Evolutionary conservation across 495 filamentous ascomycete species (phyloP).

Genomic region (Oidiodendron maius): DNA sequence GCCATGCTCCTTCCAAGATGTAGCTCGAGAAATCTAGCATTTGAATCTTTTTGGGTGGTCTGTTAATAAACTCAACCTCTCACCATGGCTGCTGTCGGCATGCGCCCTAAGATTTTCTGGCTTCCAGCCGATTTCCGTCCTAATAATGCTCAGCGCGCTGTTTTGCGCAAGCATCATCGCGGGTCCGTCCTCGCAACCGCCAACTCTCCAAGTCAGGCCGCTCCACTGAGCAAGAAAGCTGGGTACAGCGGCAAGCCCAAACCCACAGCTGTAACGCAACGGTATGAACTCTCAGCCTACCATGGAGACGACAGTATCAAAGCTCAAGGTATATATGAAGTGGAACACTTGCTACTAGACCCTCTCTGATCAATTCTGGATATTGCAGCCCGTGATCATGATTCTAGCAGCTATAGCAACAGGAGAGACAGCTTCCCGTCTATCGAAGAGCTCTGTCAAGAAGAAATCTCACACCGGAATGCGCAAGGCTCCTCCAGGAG

Average conservation of each 20-base stretch:
- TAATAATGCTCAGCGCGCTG: neutral
- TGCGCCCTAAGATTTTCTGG: neutral
- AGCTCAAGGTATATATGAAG: neutral
- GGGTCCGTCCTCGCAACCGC: neutral
- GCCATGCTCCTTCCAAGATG: neutral
- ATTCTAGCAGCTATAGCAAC: constrained; percentile 12
- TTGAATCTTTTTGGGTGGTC: neutral
- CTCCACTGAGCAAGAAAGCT: neutral
- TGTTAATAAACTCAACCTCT: constrained; percentile 2
- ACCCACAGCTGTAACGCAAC: neutral
- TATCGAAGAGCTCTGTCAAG: constrained; percentile 1
- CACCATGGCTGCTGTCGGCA: constrained; percentile 5
- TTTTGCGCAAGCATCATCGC: neutral
- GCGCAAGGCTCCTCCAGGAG: neutral
- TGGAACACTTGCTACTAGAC: neutral
- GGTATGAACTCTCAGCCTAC: neutral
- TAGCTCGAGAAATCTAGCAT: neutral
- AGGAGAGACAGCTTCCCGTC: constrained; percentile 1
- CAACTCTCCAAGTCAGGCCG: neutral
- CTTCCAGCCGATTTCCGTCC: neutral
- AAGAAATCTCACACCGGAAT: constrained; percentile 2
- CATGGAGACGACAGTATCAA: neutral
- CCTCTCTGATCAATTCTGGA: constrained; percentile 11
- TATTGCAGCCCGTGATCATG: constrained; percentile 10
- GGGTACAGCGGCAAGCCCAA: neutral